Evolutionary conservation across 202 grass and related monocot genomes (phyloP).

Genomic region (Dendrocalamus latiflorus): DNA sequence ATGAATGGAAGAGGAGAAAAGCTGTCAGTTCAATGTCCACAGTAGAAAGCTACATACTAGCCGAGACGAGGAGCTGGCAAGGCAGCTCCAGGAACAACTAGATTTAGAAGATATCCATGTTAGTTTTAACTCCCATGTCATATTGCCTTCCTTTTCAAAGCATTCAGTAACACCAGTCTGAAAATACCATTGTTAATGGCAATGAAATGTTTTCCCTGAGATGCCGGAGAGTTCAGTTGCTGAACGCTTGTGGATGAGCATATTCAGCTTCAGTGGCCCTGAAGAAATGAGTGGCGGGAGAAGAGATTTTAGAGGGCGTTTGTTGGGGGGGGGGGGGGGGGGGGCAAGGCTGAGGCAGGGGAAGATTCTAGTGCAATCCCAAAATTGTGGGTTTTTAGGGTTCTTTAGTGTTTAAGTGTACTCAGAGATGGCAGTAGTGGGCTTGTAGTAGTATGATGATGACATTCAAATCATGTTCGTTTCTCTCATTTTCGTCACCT

Average conservation of each 20-base stretch:
- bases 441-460: not conserved
- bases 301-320: slow-evolving; percentile 45
- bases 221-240: slow-evolving; percentile 49
- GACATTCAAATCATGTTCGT: not conserved
- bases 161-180: not conserved
- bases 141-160: not conserved
- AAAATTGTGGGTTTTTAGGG: not conserved
- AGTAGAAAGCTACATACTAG: slow-evolving; percentile 36
- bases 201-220: slow-evolving; percentile 26
- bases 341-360: slow-evolving; percentile 20
- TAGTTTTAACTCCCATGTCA: not conserved
- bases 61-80: slow-evolving; percentile 75
- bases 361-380: slow-evolving; percentile 29
- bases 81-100: slow-evolving; percentile 71
- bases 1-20: slow-evolving; percentile 95
- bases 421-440: not conserved
- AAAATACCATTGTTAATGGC: slow-evolving; percentile 7
- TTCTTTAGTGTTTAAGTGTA: not conserved
- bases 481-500: not conserved
- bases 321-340: slow-evolving; percentile 16
- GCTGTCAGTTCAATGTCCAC: slow-evolving; percentile 7
- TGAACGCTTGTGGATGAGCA: slow-evolving; percentile 64
- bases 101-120: slow-evolving; percentile 75
- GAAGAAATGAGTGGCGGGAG: slow-evolving; percentile 50
- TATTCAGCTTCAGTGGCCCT: slow-evolving; percentile 72